Evolutionary conservation across 2,329 filamentous ascomycete species (phyloP).

Genomic region (Diaporthe ampelina): DNA sequence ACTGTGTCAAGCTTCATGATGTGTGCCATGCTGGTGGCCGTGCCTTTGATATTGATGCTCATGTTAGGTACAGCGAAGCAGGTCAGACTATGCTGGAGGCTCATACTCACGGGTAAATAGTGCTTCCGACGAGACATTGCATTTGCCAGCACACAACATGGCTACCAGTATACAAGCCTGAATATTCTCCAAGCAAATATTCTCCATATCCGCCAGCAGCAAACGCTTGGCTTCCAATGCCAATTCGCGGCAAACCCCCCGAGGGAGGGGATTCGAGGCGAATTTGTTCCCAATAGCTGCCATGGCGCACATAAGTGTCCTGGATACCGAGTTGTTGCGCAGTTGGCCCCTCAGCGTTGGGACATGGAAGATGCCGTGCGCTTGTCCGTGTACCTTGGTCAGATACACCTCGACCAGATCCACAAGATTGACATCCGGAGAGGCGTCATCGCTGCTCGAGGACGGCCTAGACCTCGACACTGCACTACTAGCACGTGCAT

Average conservation of each 20-base stretch:
- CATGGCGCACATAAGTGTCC: background rate
- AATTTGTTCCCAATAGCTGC: background rate
- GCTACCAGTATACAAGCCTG: background rate
- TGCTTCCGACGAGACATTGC: background rate
- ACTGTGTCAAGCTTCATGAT: background rate
- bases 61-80: background rate
- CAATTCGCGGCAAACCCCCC: background rate
- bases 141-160: background rate
- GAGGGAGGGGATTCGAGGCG: background rate
- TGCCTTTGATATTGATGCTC: background rate
- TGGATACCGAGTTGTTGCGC: background rate
- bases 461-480: background rate
- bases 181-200: background rate
- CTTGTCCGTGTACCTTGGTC: constrained; percentile 3
- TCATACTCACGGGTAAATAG: background rate
- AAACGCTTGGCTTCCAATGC: background rate
- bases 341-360: background rate
- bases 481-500: background rate
- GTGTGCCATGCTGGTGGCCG: background rate
- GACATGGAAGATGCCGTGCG: background rate
- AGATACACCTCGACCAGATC: background rate
- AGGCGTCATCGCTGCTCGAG: background rate
- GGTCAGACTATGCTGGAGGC: background rate
- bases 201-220: background rate
- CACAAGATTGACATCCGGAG: background rate